These are phyloP conservation scores for Isabelozyma heimii DNA, from an alignment of 805 yeast genomes.

Conservation along the genomic window DNA sequence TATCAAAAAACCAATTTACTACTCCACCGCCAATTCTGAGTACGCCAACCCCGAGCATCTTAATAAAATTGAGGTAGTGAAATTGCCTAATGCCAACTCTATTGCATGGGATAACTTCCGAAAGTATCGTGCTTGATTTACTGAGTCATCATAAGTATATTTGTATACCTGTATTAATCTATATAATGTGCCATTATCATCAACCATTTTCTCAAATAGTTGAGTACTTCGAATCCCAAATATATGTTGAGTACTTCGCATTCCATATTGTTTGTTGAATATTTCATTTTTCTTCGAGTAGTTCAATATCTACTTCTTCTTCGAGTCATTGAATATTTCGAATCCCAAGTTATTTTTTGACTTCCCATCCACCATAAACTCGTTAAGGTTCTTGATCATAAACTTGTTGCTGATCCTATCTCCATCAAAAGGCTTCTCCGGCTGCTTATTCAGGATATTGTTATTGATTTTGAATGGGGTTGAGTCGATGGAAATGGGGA, in stretches of 20 bases:
- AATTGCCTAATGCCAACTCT: constrained; percentile 41
- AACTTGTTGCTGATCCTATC: not conserved
- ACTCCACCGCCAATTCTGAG: constrained; percentile 28
- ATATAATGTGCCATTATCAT: not conserved
- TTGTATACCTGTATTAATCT: not conserved
- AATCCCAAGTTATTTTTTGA: not conserved
- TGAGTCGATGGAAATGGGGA: not conserved
- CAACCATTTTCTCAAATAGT: not conserved
- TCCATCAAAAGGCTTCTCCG: not conserved
- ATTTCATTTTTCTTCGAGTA: not conserved
- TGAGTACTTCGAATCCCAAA: not conserved
- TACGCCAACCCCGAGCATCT: constrained; percentile 28
- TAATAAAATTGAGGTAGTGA: constrained; percentile 37
- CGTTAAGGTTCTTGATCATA: not conserved
- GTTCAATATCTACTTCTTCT: not conserved
- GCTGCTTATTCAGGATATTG: not conserved
- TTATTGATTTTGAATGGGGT: not conserved
- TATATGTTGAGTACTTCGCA: too few species aligned
- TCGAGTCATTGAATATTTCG: constrained; percentile 1
- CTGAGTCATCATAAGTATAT: too few species aligned
- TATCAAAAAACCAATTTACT: constrained; percentile 36
- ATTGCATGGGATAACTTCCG: constrained; percentile 44
- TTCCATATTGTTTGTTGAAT: not conserved
- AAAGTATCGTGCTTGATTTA: constrained; percentile 17
- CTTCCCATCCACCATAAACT: constrained; percentile 1